These are phyloP conservation scores for Psilocybe azurescens DNA, from an alignment of 768 basidiomycete species.

Conservation along the genomic window DNA sequence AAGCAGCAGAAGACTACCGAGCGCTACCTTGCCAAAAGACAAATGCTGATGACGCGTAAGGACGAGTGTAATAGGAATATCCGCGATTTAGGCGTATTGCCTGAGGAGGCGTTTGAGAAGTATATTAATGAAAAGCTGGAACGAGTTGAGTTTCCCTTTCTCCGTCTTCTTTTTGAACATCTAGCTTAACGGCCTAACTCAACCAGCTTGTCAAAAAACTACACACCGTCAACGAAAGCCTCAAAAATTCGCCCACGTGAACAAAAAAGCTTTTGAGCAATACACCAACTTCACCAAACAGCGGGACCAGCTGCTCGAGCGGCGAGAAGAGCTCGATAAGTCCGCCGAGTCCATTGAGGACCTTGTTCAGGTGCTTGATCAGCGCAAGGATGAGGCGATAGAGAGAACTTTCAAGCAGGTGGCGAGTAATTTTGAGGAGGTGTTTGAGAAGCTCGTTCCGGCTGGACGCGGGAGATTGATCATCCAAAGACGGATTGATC, in stretches of 20 bases:
- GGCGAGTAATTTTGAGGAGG: conserved; percentile 94
- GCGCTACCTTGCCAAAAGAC: conserved; percentile 90
- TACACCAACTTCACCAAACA: conserved; percentile 98
- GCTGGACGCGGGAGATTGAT: conserved; percentile 90
- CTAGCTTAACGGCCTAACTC: too few relatives aligned
- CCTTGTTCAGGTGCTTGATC: conserved; percentile 91
- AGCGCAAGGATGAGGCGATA: conserved; percentile 98
- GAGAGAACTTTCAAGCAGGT: conserved; percentile 99
- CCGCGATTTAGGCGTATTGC: conserved; percentile 93
- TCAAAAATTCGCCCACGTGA: conserved; percentile 99
- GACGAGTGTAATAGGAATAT: conserved; percentile 97
- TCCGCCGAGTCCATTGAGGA: conserved; percentile 91
- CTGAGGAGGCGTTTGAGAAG: conserved; percentile 97
- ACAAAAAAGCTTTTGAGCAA: conserved; percentile 99
- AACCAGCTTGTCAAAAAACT: conserved; percentile 88
- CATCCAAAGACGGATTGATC: conserved; percentile 91
- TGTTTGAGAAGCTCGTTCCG: conserved; percentile 95
- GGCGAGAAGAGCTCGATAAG: conserved; percentile 90
- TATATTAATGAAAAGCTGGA: conserved; percentile 90
- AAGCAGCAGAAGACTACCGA: conserved; percentile 95
- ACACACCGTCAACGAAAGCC: conserved; percentile 88
- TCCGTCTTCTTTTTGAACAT: not conserved
- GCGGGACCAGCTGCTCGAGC: conserved; percentile 85
- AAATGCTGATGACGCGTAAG: conserved; percentile 82
- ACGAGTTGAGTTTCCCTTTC: conserved; percentile 54